A percentile compares a stretch with the other conserved stretches of the same genome.
Conservation (phyloP, 2,329 filamentous ascomycete genomes). For the Onygena corvina region DNA sequence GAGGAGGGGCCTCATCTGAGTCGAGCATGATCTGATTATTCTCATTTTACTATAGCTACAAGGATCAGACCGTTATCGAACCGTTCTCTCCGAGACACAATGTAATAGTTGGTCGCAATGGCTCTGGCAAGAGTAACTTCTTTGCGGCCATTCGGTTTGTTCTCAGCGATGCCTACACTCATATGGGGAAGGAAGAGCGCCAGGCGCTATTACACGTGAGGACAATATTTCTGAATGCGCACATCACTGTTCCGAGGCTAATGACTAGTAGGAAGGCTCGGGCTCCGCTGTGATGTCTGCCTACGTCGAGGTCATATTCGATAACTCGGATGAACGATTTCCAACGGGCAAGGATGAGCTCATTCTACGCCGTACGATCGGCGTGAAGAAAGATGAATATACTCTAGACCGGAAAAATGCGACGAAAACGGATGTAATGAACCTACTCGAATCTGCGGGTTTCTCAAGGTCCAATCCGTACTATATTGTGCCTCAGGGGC, state of each 20-base stretch:
- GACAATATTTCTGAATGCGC: neutral
- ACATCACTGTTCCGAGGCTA: constrained; percentile 14
- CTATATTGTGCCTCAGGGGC: constrained; percentile 96
- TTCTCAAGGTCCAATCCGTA: constrained; percentile 97
- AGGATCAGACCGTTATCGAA: constrained; percentile 97
- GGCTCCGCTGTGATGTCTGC: constrained; percentile 97
- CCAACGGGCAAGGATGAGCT: constrained; percentile 86
- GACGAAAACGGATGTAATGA: constrained; percentile 87
- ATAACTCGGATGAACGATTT: constrained; percentile 93
- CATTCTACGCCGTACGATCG: constrained; percentile 83
- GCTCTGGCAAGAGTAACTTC: constrained; percentile 98
- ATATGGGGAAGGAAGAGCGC: constrained; percentile 90
- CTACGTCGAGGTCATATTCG: constrained; percentile 98
- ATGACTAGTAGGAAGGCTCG: constrained; percentile 59
- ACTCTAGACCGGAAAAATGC: constrained; percentile 94
- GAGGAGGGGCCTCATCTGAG: neutral
- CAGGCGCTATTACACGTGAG: constrained; percentile 76
- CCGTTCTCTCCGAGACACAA: constrained; percentile 96
- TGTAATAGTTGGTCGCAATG: constrained; percentile 97
- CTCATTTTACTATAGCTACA: constrained; percentile 57
- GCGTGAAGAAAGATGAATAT: constrained; percentile 96
- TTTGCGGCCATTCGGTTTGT: constrained; percentile 98
- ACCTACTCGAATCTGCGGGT: constrained; percentile 85
- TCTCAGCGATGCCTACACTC: constrained; percentile 91
- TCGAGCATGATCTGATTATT: constrained; percentile 11